Evolutionary conservation across 306 rosid genomes (phyloP).

Genomic region (Castanea crenata): DNA sequence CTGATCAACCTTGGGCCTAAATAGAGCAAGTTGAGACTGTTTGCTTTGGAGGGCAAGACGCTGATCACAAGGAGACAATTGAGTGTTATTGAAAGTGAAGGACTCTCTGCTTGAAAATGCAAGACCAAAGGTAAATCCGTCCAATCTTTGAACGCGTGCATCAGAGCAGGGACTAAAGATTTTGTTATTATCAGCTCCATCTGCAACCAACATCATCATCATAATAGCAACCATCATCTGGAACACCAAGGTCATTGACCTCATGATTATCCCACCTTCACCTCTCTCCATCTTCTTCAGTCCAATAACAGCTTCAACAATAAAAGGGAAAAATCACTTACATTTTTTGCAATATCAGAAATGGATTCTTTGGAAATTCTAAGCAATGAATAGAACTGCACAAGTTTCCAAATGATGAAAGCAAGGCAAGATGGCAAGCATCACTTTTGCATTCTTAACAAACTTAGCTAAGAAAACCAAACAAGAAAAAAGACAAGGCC

Average conservation of each 20-base stretch:
- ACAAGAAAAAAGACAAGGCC: background rate
- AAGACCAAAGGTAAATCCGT: conserved; percentile 78
- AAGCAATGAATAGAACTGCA: conserved; percentile 6
- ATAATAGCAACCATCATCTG: conserved; percentile 10
- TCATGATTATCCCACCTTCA: conserved; percentile 21
- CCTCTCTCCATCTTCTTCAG: conserved; percentile 30
- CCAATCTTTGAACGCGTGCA: conserved; percentile 60
- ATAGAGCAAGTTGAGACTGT: conserved; percentile 51
- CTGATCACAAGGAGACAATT: conserved; percentile 84
- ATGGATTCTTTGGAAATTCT: conserved; percentile 7
- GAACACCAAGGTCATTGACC: conserved; percentile 3
- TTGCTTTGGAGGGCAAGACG: conserved; percentile 45
- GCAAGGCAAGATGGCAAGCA: conserved; percentile 21
- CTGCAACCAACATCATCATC: conserved; percentile 31
- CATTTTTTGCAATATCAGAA: background rate
- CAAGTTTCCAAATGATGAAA: conserved; percentile 33
- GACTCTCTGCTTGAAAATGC: conserved; percentile 57
- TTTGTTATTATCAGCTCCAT: conserved; percentile 55
- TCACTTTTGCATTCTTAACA: background rate
- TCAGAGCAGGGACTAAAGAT: conserved; percentile 77
- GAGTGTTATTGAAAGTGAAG: conserved; percentile 49
- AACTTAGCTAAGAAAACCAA: background rate
- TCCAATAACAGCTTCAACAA: conserved; percentile 5
- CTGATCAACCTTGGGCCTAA: conserved; percentile 79
- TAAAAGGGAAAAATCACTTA: background rate